Conservation (phyloP, 2,329 filamentous ascomycete species). For the Diaporthe longicolla region DNA sequence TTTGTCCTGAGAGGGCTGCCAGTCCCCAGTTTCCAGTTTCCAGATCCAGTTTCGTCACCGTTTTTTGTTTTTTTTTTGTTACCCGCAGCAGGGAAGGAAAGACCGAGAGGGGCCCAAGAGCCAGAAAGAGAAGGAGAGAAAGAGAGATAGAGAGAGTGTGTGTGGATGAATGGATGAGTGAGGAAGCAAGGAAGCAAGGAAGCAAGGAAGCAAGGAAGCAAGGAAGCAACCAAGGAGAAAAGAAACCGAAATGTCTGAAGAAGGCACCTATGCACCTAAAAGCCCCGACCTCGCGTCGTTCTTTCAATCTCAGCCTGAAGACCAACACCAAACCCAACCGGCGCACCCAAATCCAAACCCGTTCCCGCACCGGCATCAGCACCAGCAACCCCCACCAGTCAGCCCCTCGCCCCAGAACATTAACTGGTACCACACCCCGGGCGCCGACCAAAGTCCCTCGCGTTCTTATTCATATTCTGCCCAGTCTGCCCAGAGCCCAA, state of each 20-base stretch:
- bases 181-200: constrained; percentile 4
- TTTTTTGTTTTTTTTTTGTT: neutral
- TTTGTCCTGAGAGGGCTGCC: constrained; percentile 18
- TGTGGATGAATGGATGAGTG: constrained; percentile 27
- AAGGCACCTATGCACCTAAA: constrained; percentile 33
- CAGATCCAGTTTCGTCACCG: constrained; percentile 10
- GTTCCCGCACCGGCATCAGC: constrained; percentile 44
- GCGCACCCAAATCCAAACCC: constrained; percentile 43
- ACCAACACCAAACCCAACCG: constrained; percentile 45
- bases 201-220: neutral
- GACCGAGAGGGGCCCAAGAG: neutral
- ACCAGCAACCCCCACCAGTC: constrained; percentile 36
- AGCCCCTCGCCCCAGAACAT: constrained; percentile 33
- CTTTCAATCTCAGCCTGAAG: constrained; percentile 44
- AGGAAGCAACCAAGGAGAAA: constrained; percentile 12
- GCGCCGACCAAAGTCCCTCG: constrained; percentile 35
- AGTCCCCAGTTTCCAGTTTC: constrained; percentile 13
- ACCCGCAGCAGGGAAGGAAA: neutral
- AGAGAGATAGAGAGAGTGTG: neutral
- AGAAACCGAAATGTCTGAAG: constrained; percentile 38
- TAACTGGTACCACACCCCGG: constrained; percentile 41
- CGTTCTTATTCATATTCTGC: constrained; percentile 43
- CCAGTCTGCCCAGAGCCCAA: constrained; percentile 40
- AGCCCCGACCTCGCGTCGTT: constrained; percentile 39
- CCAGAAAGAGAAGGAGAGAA: neutral